A percentile compares a stretch with the other conserved stretches of the same genome.
Evolutionary conservation across 768 basidiomycete species (phyloP).

Genomic region (Russula olivacea): DNA sequence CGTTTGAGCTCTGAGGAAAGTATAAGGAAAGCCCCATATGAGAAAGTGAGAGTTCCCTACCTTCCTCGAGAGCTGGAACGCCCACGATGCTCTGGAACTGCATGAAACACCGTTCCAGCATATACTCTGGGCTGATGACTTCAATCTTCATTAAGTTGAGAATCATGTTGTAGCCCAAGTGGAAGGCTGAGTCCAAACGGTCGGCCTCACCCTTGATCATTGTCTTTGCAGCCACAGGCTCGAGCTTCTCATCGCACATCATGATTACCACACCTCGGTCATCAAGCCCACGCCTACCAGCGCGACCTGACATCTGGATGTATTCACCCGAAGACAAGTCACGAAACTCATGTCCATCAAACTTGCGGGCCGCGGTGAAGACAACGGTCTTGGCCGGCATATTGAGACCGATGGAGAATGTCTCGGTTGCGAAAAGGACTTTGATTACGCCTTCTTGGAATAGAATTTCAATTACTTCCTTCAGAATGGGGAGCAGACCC

Average conservation of each 20-base stretch:
- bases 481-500: conserved; percentile 92
- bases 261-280: conserved; percentile 99
- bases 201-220: conserved; percentile 99
- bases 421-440: conserved; percentile 97
- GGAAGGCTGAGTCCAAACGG: conserved; percentile 94
- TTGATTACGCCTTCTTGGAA: conserved; percentile 99
- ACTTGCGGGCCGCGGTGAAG: conserved; percentile 92
- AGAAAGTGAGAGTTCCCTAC: conserved; percentile 35
- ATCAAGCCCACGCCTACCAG: conserved; percentile 93
- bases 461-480: conserved; percentile 98
- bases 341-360: conserved; percentile 91
- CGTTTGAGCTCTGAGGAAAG: conserved; percentile 54
- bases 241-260: conserved; percentile 99
- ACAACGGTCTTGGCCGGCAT: conserved; percentile 99
- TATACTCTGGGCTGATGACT: conserved; percentile 95
- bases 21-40: not conserved
- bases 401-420: conserved; percentile 95
- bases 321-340: conserved; percentile 94
- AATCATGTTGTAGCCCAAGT: conserved; percentile 98
- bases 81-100: conserved; percentile 95
- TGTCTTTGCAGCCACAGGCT: conserved; percentile 82
- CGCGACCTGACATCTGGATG: conserved; percentile 99
- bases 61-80: conserved; percentile 79
- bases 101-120: conserved; percentile 96
- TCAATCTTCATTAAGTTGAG: conserved; percentile 98